Base-by-base conservation (phyloP, 306 rosid genomes). In the Vicia sativa region DNA sequence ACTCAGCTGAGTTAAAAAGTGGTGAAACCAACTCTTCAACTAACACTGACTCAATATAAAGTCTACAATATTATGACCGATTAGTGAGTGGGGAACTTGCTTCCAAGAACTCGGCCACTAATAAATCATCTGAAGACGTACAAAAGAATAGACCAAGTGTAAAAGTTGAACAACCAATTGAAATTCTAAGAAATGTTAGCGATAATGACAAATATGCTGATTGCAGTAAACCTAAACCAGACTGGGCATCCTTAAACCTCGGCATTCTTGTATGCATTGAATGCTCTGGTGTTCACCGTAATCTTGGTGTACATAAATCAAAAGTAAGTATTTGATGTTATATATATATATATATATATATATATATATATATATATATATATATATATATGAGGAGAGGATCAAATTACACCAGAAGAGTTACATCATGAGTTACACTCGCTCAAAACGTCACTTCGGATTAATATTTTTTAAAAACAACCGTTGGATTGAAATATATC, bases 221-320 rank as follows among this genome's bases (percentile, higher is more conserved):
- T 78, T 90, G 96, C 64, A 89, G 89, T 61, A 85, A 90, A 21
- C 84, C 96, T 64, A 91, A 87, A 15, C 96, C 96, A 56, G 91
- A 87, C 21, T 90, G 96, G 96, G 96, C 96, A 72, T 90, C 96
- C 80, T 80, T 90, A 64, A 90, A 90, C 84, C 91, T 90, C 44
- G 96, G 96, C 31, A 74, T 87, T 70, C 88, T 90, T 52, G 34
- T 90, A 74, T 90, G 96, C 82, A 90, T 87, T 6, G 91, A 90
- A 85, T 90, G 96, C 53, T 90, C 96, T 2, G 96, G 93, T 52
- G 83, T 87, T 71, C 96, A 87, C 76, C 93, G 96, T 65, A 87
- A 90, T 75, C 96, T 90, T 60, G 96, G 96, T 72, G 96, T 90
- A 11, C 96, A 90, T 61, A 46, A 83, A 80, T 90, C 96, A 19